These are phyloP conservation scores for Globisporangium mamillatum DNA, from an alignment of 352 stramenopile species.

Conservation along the genomic window DNA sequence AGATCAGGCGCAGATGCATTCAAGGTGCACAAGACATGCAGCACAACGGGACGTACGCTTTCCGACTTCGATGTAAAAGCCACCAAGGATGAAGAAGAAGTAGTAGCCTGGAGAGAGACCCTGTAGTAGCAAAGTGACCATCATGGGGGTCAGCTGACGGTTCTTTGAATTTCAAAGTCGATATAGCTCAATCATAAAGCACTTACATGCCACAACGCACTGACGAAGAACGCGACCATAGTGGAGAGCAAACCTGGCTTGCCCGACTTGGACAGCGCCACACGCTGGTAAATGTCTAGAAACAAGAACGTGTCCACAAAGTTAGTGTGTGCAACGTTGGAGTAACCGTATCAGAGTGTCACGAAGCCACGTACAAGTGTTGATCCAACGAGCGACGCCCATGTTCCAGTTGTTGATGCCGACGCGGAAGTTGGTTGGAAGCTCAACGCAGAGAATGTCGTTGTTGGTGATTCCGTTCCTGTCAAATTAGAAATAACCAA, in stretches of 20 bases:
- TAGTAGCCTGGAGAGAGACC: conserved; percentile 87
- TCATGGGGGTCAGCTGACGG: not conserved
- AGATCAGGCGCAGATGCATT: conserved; percentile 2
- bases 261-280: conserved; percentile 75
- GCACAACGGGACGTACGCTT: conserved; percentile 45
- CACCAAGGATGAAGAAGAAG: conserved; percentile 83
- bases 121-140: conserved; percentile 25
- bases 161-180: not conserved
- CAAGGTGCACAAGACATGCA: not conserved
- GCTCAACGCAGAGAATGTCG: conserved; percentile 79
- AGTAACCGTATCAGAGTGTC: not conserved
- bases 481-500: not conserved
- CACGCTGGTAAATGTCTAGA: conserved; percentile 83
- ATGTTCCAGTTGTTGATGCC: conserved; percentile 91
- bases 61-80: conserved; percentile 85
- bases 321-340: not conserved
- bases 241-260: conserved; percentile 72
- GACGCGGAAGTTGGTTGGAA: conserved; percentile 83
- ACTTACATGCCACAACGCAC: conserved; percentile 82
- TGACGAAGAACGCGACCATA: conserved; percentile 79
- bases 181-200: not conserved
- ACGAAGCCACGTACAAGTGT: conserved; percentile 55
- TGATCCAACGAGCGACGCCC: conserved; percentile 81
- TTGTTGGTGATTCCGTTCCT: conserved; percentile 89
- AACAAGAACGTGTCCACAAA: not conserved